phyloP scores from a whole-genome alignment of 768 basidiomycete genomes.

The Agaricus bisporus region DNA sequence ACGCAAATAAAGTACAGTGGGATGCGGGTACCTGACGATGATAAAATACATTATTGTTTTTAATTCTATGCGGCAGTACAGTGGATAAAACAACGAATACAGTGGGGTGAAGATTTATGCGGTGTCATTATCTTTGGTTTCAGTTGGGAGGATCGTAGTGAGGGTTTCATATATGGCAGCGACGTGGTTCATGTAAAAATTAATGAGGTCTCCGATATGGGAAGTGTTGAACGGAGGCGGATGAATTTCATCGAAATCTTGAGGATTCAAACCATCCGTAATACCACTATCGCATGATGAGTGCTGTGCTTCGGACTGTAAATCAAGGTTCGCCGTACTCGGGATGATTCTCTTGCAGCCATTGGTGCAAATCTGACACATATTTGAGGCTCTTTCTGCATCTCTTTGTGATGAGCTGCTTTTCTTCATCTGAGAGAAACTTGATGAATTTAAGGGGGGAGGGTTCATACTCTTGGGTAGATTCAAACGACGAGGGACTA shows the following conservation, averaged over 20 bases:
- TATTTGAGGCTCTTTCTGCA: conserved; percentile 7
- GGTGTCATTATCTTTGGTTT: background rate
- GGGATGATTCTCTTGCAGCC: conserved; percentile 8
- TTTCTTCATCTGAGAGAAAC: conserved; percentile 20
- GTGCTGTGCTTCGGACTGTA: background rate
- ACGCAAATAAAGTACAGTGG: conserved; percentile 72
- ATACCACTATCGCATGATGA: background rate
- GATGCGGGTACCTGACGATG: conserved; percentile 48
- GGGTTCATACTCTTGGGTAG: background rate
- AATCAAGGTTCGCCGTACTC: background rate
- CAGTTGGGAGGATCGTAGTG: conserved; percentile 1
- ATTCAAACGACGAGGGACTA: conserved; percentile 20
- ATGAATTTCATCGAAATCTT: conserved; percentile 15
- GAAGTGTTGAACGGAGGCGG: conserved; percentile 12
- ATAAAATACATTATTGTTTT: background rate
- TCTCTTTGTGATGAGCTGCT: conserved; percentile 10
- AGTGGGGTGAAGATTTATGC: background rate
- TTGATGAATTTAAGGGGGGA: conserved; percentile 23
- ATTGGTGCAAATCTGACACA: background rate
- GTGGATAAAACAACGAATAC: background rate
- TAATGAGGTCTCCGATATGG: conserved; percentile 16
- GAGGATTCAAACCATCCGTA: conserved; percentile 10
- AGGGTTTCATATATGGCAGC: conserved; percentile 13
- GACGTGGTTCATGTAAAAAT: conserved; percentile 20
- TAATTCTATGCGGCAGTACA: background rate